Percentiles rank a stretch among this genome's conserved stretches.
phyloP scores from a whole-genome alignment of 1,284 basidiomycete species.

The Hemileia vastatrix region DNA sequence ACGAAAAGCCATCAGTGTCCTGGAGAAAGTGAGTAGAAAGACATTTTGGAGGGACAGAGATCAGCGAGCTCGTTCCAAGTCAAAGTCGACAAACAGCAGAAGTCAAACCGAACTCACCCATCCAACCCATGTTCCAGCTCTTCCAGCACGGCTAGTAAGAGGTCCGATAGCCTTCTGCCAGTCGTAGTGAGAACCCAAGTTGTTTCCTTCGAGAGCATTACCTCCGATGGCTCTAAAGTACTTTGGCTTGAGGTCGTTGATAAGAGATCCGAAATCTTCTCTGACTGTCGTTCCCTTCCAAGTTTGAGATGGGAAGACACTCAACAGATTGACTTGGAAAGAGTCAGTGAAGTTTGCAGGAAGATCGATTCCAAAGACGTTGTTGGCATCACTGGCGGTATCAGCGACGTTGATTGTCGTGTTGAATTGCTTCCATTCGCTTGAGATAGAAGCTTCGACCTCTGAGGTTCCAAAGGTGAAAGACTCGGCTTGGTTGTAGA shows the following conservation, averaged over 20 bases:
- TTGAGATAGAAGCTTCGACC: slow-evolving; percentile 20
- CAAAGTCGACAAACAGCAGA: too few species aligned
- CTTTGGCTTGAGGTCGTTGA: slow-evolving; percentile 29
- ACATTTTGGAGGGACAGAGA: too few species aligned
- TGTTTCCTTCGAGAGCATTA: slow-evolving; percentile 30
- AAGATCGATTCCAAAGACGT: slow-evolving; percentile 30
- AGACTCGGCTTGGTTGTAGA: slow-evolving; percentile 24
- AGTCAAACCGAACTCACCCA: slow-evolving; percentile 15
- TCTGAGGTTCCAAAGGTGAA: slow-evolving; percentile 19
- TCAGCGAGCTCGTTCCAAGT: too few species aligned
- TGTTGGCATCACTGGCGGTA: slow-evolving; percentile 25
- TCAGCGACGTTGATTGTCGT: slow-evolving; percentile 10
- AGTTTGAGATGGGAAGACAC: slow-evolving; percentile 28
- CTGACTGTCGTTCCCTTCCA: slow-evolving; percentile 28
- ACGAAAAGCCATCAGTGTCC: too few species aligned
- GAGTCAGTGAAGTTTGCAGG: slow-evolving; percentile 13
- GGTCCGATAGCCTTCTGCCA: slow-evolving; percentile 34
- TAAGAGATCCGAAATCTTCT: slow-evolving; percentile 28
- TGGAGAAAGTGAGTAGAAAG: too few species aligned
- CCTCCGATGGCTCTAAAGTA: slow-evolving; percentile 31
- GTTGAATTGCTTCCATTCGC: slow-evolving; percentile 28
- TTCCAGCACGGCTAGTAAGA: slow-evolving; percentile 28
- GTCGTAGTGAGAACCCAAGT: slow-evolving; percentile 28
- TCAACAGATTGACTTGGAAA: slow-evolving; percentile 32
- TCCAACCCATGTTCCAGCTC: slow-evolving; percentile 32